Evolutionary conservation across 2,329 filamentous ascomycete species (phyloP).

Genomic region (Tolypocladium ovalisporum): DNA sequence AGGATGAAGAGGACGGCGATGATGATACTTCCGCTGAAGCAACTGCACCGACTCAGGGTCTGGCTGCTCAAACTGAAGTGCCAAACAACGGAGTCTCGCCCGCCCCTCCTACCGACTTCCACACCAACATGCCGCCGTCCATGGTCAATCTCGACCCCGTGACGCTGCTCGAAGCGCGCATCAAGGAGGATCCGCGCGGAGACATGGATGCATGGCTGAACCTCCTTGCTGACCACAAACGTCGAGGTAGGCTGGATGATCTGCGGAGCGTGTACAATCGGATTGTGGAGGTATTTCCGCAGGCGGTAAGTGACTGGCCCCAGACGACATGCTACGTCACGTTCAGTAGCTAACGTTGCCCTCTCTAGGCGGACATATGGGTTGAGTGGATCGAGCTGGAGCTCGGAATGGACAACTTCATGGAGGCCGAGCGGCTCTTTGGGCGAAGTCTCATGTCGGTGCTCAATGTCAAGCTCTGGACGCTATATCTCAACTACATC

Average conservation of each 20-base stretch:
- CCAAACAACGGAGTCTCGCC: conserved; percentile 9
- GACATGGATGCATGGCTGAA: conserved; percentile 86
- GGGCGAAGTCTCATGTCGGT: conserved; percentile 66
- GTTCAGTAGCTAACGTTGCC: conserved; percentile 8
- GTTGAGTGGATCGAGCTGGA: conserved; percentile 84
- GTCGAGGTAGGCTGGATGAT: conserved; percentile 72
- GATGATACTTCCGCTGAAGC: conserved; percentile 15
- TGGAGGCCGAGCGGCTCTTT: conserved; percentile 74
- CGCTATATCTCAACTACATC: conserved; percentile 88
- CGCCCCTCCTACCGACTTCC: conserved; percentile 11
- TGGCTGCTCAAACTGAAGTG: conserved; percentile 9
- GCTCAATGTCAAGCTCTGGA: conserved; percentile 81
- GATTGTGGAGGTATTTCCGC: conserved; percentile 80
- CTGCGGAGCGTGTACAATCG: conserved; percentile 71
- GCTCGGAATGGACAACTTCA: conserved; percentile 72
- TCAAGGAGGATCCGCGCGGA: conserved; percentile 85
- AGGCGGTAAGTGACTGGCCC: conserved; percentile 61
- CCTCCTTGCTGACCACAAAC: conserved; percentile 75
- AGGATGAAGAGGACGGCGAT: conserved; percentile 50
- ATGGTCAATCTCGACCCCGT: conserved; percentile 53
- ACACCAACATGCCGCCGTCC: conserved; percentile 20
- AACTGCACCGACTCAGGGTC: conserved; percentile 1
- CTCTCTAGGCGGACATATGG: conserved; percentile 79
- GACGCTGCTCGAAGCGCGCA: conserved; percentile 76
- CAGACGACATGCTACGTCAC: background rate